These are phyloP conservation scores for Pinus tabuliformis DNA, from an alignment of 75 land plant species.

Conservation along the genomic window DNA sequence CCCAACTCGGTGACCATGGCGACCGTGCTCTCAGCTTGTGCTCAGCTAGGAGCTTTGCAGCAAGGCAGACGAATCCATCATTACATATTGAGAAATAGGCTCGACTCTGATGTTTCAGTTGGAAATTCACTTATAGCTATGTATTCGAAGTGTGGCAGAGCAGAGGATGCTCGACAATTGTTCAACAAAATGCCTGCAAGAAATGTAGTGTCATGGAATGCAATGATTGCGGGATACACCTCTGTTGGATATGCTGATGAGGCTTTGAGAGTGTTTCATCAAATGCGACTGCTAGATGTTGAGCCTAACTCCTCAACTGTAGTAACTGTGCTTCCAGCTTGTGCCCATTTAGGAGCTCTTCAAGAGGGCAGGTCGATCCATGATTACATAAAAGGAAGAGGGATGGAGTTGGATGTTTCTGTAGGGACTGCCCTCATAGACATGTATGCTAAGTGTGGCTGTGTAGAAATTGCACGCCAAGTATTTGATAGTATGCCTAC, in stretches of 20 bases:
- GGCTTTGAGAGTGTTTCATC: conserved; percentile 40
- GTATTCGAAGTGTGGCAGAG: conserved; percentile 32
- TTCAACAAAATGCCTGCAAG: conserved; percentile 30
- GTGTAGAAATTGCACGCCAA: conserved; percentile 48
- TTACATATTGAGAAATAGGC: conserved; percentile 27
- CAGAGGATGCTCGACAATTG: conserved; percentile 39
- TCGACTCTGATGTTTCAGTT: conserved; percentile 36
- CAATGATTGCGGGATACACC: conserved; percentile 57
- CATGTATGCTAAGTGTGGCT: conserved; percentile 59
- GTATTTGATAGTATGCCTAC: conserved; percentile 40
- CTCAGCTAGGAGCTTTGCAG: conserved; percentile 20
- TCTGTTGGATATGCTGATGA: conserved; percentile 26
- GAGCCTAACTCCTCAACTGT: conserved; percentile 57
- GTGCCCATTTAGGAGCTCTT: conserved; percentile 39
- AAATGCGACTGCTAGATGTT: conserved; percentile 40
- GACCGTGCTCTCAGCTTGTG: conserved; percentile 58
- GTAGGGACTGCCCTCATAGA: conserved; percentile 52
- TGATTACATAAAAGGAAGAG: conserved; percentile 35
- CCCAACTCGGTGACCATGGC: conserved; percentile 68
- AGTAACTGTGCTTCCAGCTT: conserved; percentile 46
- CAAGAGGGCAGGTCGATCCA: conserved; percentile 56
- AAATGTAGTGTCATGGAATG: conserved; percentile 67
- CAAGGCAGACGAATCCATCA: conserved; percentile 53
- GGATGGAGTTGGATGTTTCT: conserved; percentile 28
- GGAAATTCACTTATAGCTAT: conserved; percentile 50